These are phyloP conservation scores for Cornus florida DNA, from an alignment of 148 eudicot species.

Conservation along the genomic window DNA sequence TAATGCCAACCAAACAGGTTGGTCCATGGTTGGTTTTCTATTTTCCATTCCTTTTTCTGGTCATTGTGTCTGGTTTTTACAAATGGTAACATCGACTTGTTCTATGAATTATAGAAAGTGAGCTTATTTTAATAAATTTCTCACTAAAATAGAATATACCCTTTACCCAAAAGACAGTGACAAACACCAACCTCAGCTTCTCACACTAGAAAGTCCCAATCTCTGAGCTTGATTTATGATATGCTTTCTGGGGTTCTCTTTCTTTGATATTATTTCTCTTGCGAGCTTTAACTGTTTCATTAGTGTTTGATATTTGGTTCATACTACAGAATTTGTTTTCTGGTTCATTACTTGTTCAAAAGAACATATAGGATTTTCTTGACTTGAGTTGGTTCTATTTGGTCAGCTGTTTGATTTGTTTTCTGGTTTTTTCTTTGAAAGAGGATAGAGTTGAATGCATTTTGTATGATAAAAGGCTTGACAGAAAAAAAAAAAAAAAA, in stretches of 20 bases:
- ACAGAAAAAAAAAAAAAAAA: too few relatives aligned
- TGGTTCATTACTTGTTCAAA: not conserved
- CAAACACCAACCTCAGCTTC: not conserved
- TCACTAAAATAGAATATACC: slow-evolving; percentile 22
- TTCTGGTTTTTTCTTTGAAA: not conserved
- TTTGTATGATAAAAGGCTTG: not conserved
- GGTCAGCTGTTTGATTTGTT: not conserved
- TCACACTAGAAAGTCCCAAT: not conserved
- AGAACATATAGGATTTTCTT: slow-evolving; percentile 5
- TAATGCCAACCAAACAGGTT: not conserved
- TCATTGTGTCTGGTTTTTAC: not conserved
- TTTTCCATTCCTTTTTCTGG: not conserved
- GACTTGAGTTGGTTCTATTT: slow-evolving; percentile 10
- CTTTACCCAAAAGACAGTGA: slow-evolving; percentile 16
- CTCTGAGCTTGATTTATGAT: not conserved
- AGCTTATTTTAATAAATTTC: slow-evolving; percentile 17
- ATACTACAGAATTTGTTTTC: not conserved
- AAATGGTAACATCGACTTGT: slow-evolving; percentile 16
- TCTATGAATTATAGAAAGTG: slow-evolving; percentile 9
- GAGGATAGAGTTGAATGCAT: not conserved
- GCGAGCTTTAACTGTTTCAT: not conserved
- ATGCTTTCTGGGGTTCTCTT: not conserved
- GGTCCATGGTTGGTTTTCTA: not conserved
- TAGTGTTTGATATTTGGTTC: not conserved
- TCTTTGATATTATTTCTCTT: not conserved